A percentile compares a stretch with the other conserved stretches of the same genome.
These are phyloP conservation scores for Colletotrichum shisoi DNA, from an alignment of 2,329 filamentous ascomycete species.

Conservation along the genomic window DNA sequence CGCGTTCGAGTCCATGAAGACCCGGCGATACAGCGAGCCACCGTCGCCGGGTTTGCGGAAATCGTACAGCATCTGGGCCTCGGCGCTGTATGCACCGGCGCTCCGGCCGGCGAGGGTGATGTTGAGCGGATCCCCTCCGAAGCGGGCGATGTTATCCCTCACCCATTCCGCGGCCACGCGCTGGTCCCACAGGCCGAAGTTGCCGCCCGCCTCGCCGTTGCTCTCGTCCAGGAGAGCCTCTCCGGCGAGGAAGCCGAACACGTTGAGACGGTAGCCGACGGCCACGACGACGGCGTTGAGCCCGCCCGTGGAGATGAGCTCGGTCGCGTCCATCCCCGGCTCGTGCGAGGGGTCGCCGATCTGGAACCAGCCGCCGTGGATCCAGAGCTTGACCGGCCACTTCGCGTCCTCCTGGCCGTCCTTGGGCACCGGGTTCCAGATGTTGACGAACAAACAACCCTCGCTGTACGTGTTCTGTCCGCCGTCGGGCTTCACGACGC, in stretches of 20 bases:
- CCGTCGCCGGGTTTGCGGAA: conserved; percentile 42
- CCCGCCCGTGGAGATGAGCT: conserved; percentile 50
- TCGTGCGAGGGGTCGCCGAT: conserved; percentile 55
- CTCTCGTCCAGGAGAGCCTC: conserved; percentile 47
- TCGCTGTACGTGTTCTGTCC: conserved; percentile 49
- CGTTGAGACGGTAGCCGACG: conserved; percentile 57
- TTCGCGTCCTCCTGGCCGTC: conserved; percentile 43
- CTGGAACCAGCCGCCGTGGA: conserved; percentile 60
- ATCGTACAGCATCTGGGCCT: conserved; percentile 53
- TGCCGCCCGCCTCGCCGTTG: conserved; percentile 35
- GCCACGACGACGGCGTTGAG: conserved; percentile 54
- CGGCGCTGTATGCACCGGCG: conserved; percentile 55
- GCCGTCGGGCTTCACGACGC: conserved; percentile 43
- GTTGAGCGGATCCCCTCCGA: conserved; percentile 54
- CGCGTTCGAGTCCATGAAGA: conserved; percentile 57
- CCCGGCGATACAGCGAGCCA: conserved; percentile 46
- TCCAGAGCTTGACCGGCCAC: conserved; percentile 52
- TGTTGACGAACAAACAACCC: conserved; percentile 59
- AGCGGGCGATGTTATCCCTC: conserved; percentile 54
- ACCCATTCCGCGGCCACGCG: conserved; percentile 60
- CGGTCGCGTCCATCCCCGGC: conserved; percentile 53
- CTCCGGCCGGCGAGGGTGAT: conserved; percentile 56
- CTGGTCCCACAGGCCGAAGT: conserved; percentile 60
- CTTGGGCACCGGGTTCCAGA: conserved; percentile 54
- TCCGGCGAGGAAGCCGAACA: conserved; percentile 59